These are phyloP conservation scores for Mortierella sp. DNA, from an alignment of 371 early-diverging fungal species.

Conservation along the genomic window DNA sequence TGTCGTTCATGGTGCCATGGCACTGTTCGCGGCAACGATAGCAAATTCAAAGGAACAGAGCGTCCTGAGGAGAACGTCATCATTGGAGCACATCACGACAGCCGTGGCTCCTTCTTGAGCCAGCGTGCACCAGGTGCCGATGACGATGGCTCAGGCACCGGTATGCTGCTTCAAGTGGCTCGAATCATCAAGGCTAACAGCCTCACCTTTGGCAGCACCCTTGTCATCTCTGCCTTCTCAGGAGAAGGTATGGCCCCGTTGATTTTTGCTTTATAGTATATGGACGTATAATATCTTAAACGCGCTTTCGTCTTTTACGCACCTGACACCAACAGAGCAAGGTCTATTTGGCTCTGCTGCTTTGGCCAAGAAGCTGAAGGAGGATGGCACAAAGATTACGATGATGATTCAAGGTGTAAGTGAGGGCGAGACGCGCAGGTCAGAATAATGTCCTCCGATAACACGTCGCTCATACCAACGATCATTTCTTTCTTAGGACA, in stretches of 20 bases:
- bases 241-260: conserved; percentile 56
- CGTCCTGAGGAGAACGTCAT: conserved; percentile 54
- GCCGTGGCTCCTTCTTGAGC: conserved; percentile 48
- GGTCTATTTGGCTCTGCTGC: conserved; percentile 57
- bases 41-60: conserved; percentile 54
- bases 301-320: not conserved
- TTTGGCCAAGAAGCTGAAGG: conserved; percentile 41
- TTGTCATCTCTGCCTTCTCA: conserved; percentile 53
- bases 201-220: conserved; percentile 44
- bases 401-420: conserved; percentile 57
- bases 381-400: conserved; percentile 27
- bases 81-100: conserved; percentile 57
- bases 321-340: conserved; percentile 36
- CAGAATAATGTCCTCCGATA: not conserved
- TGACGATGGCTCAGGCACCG: conserved; percentile 54
- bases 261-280: too few relatives aligned
- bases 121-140: conserved; percentile 57
- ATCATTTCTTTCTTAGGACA: conserved; percentile 29
- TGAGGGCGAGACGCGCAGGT: too few relatives aligned
- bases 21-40: not conserved
- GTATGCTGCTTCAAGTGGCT: conserved; percentile 50
- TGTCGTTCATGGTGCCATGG: not conserved
- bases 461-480: not conserved
- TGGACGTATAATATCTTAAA: not conserved
- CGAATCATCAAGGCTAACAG: conserved; percentile 41